A percentile compares a stretch with the other conserved stretches of the same genome.
These are phyloP conservation scores for Penicillium psychrosexuale DNA, from an alignment of 2,329 filamentous ascomycete genomes.

Conservation along the genomic window DNA sequence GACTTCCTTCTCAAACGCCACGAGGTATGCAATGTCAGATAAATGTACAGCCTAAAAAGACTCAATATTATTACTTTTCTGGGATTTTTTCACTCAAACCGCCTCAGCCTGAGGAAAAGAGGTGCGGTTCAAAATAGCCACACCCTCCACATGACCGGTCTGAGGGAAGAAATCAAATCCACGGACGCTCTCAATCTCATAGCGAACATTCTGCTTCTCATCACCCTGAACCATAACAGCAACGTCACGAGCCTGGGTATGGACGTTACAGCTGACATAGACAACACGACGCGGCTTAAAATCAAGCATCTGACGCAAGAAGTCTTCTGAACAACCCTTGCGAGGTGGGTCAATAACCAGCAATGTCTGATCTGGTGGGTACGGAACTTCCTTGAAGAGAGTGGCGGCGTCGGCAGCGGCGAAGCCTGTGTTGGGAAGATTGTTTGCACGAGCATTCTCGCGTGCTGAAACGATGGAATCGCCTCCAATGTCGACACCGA, in stretches of 20 bases:
- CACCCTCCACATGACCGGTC: slow-evolving; percentile 65
- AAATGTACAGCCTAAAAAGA: background rate
- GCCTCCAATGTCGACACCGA: slow-evolving; percentile 85
- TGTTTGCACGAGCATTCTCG: slow-evolving; percentile 74
- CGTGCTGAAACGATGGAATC: slow-evolving; percentile 75
- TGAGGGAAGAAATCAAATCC: slow-evolving; percentile 99
- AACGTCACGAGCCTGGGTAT: slow-evolving; percentile 92
- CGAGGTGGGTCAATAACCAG: slow-evolving; percentile 96
- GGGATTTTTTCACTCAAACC: background rate
- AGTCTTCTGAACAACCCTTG: slow-evolving; percentile 86
- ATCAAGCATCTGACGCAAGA: slow-evolving; percentile 73
- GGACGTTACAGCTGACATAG: slow-evolving; percentile 97
- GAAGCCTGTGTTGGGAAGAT: slow-evolving; percentile 73
- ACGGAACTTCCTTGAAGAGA: slow-evolving; percentile 74
- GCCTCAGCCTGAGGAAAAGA: slow-evolving; percentile 14
- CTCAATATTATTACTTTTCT: background rate
- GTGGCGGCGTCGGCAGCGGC: slow-evolving; percentile 81
- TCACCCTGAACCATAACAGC: slow-evolving; percentile 76
- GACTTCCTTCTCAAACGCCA: slow-evolving; percentile 6
- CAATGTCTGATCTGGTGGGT: slow-evolving; percentile 75
- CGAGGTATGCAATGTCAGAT: slow-evolving; percentile 5
- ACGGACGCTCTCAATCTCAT: slow-evolving; percentile 83
- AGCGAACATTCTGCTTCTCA: slow-evolving; percentile 48
- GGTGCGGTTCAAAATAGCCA: slow-evolving; percentile 55
- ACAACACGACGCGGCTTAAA: slow-evolving; percentile 78